These are phyloP conservation scores for Bolboschoenoplectus hybrid DNA, from an alignment of 202 grass and related monocot genomes.

Conservation along the genomic window DNA sequence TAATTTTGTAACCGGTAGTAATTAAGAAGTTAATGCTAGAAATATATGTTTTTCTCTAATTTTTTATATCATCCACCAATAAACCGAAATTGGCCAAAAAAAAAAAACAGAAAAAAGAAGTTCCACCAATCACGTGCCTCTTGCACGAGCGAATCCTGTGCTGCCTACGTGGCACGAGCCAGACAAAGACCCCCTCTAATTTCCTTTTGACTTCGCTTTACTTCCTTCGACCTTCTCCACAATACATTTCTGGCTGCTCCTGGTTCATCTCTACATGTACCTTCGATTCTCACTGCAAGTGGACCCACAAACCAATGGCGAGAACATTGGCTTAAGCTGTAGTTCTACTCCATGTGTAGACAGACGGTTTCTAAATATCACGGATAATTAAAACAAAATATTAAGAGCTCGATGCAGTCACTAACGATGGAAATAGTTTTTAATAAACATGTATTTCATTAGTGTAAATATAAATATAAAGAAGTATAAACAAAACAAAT, in stretches of 20 bases:
- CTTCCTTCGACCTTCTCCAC: conserved; percentile 30
- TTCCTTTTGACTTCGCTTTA: conserved; percentile 43
- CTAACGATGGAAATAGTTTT: conserved; percentile 31
- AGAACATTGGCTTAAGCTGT: not conserved
- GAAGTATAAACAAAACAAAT: not conserved
- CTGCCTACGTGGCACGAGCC: conserved; percentile 46
- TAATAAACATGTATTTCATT: conserved; percentile 10
- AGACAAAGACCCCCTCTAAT: conserved; percentile 25
- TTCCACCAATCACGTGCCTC: conserved; percentile 34
- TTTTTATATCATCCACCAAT: too few relatives aligned
- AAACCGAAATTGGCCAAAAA: not conserved
- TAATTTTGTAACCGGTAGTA: too few relatives aligned
- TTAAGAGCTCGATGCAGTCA: conserved; percentile 46
- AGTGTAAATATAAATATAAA: conserved; percentile 14
- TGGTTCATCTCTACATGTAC: not conserved
- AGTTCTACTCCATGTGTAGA: not conserved
- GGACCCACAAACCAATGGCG: not conserved
- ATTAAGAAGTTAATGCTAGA: too few relatives aligned
- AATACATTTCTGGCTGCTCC: not conserved
- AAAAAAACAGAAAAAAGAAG: not conserved
- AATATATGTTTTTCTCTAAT: too few relatives aligned
- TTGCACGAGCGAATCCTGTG: conserved; percentile 50
- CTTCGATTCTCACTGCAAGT: not conserved
- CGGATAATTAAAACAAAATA: conserved; percentile 31
- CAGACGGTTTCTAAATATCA: not conserved